These are phyloP conservation scores for Clarireedia sp. DNA, from an alignment of 2,329 filamentous ascomycete species.

Conservation along the genomic window DNA sequence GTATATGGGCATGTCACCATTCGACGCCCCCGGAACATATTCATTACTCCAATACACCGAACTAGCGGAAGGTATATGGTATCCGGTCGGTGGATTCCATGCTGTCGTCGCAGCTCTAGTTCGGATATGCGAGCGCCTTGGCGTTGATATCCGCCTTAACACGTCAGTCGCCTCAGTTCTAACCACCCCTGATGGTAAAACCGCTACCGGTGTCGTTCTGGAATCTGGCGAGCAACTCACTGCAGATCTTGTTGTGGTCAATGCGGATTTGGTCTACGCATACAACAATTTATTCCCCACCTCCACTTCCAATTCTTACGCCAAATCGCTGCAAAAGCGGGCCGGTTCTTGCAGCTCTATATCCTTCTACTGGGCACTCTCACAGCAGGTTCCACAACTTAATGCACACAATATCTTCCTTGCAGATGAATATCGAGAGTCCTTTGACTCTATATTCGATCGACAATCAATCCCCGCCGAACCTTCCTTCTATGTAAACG, in stretches of 20 bases:
- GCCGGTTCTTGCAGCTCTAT: conserved; percentile 63
- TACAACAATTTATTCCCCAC: conserved; percentile 57
- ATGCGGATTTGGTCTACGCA: conserved; percentile 67
- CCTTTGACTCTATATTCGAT: conserved; percentile 71
- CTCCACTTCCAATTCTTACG: conserved; percentile 26
- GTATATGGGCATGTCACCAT: conserved; percentile 78
- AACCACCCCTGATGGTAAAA: conserved; percentile 42
- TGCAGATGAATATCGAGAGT: conserved; percentile 61
- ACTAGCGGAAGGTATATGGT: conserved; percentile 69
- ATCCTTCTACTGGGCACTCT: conserved; percentile 68
- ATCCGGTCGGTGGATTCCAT: conserved; percentile 64
- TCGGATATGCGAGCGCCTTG: conserved; percentile 51
- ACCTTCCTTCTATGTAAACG: conserved; percentile 71
- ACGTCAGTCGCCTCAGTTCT: conserved; percentile 50
- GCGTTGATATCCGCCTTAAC: conserved; percentile 54
- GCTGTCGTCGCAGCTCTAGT: conserved; percentile 56
- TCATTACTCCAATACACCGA: conserved; percentile 68
- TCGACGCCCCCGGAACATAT: conserved; percentile 68
- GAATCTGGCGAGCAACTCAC: conserved; percentile 47
- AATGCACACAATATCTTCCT: conserved; percentile 71
- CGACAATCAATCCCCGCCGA: conserved; percentile 57
- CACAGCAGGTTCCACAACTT: conserved; percentile 52
- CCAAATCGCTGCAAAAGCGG: conserved; percentile 36
- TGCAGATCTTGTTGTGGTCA: conserved; percentile 62
- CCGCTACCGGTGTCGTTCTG: conserved; percentile 52